Evolutionary conservation across 2,329 filamentous ascomycete genomes (phyloP).

Genomic region (Leptodontidium sp.): DNA sequence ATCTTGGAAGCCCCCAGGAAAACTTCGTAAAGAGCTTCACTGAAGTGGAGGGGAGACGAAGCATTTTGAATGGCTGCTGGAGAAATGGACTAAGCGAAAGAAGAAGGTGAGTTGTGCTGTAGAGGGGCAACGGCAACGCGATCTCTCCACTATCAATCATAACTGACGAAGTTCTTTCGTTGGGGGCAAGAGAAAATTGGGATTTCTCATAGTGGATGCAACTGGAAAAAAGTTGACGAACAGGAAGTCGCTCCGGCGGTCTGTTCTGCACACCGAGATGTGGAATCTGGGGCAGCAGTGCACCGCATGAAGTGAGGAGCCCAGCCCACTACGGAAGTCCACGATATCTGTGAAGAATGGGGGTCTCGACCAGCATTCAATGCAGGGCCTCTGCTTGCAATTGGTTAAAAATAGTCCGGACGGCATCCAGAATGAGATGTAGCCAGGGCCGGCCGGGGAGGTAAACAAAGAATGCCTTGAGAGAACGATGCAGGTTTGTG

Average conservation of each 20-base stretch:
- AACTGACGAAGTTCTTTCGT: not conserved
- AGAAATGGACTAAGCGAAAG: slow-evolving; percentile 29
- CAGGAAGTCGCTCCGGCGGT: slow-evolving; percentile 13
- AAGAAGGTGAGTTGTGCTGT: slow-evolving; percentile 27
- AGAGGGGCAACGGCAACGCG: not conserved
- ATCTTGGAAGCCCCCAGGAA: not conserved
- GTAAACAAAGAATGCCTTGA: not conserved
- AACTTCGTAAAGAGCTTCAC: not conserved
- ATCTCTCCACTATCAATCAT: slow-evolving; percentile 1
- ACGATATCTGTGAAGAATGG: slow-evolving; percentile 9
- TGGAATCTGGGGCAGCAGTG: slow-evolving; percentile 17
- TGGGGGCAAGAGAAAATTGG: not conserved
- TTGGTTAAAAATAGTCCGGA: not conserved
- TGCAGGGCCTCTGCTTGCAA: no score
- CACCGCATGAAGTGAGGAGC: not conserved
- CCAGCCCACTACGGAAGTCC: not conserved
- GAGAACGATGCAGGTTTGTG: slow-evolving; percentile 6
- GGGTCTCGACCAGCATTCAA: not conserved
- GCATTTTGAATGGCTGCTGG: slow-evolving; percentile 8
- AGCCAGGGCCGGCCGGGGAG: not conserved
- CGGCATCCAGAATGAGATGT: not conserved
- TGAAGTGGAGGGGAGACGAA: slow-evolving; percentile 2
- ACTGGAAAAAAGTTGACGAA: not conserved
- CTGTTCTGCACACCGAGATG: slow-evolving; percentile 9
- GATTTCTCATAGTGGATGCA: slow-evolving; percentile 1